Base-by-base conservation (phyloP, 768 basidiomycete species). In the Clavulina sp. region DNA sequence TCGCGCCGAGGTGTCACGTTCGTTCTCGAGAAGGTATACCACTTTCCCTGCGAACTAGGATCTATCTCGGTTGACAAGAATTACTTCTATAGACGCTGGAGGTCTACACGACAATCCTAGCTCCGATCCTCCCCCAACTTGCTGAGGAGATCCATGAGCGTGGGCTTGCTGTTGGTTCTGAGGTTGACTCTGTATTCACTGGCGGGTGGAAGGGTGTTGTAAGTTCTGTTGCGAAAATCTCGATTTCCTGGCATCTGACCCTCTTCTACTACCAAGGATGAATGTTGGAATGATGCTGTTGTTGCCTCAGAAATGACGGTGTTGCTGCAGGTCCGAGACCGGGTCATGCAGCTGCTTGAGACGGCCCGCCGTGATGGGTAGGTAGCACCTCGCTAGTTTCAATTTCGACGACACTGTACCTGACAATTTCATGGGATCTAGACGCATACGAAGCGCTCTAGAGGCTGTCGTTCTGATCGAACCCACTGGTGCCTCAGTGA, bases 101-200 rank as follows among this genome's bases (percentile, higher is more conserved):
- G 28, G 79, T 76, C 2, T 74, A 87, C 66, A 76, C 76, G 1
- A 72, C 71, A 2, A 71, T 87, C 2, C 68, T 91, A 43, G 84
- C 87, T 0, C 93, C 93, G 0, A 78, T 96, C 26, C 69, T 87
- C 2, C 93, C 93, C 5, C 84, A 93, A 60, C 73, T 95, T 4
- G 84, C 87, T 0, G 91, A 95, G 64, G 93, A 96, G 63, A 76
- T 92, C 51, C 73, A 84, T 58, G 65, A 69, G 23, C 62, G 62
- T 13, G 48, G 62, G 31, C 30, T 55, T 50, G 0, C 50, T 52
- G 9, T 49, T 58, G 57, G 60, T 4, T 61, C 68, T 29, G 61
- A 57, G 0, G 62, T 54, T 0, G n/a, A 61, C 0, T 91, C 86
- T 0, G 72, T 85, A n/a, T 93, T 91, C 59, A 68, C 69, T 54